Conservation (phyloP, 2,329 filamentous ascomycete genomes). For the Diplodia sapinea region DNA sequence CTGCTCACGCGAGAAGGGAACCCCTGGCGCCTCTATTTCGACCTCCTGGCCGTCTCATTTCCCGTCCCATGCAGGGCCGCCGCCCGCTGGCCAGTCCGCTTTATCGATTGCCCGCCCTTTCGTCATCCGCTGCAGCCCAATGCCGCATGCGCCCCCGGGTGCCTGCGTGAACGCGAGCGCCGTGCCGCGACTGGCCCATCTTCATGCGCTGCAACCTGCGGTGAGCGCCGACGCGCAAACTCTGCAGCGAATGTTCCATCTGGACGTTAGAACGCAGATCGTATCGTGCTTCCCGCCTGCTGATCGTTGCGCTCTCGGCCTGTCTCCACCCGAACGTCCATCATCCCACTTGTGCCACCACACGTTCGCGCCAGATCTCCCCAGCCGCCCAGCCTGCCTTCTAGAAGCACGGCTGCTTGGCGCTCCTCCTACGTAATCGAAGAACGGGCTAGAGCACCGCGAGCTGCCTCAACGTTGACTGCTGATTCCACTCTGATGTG, state of each 20-base stretch:
- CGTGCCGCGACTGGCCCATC: neutral
- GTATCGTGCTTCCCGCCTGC: slow-evolving; percentile 19
- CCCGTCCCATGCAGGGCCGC: slow-evolving; percentile 17
- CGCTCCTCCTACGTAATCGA: neutral
- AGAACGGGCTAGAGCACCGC: neutral
- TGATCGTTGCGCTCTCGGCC: slow-evolving; percentile 15
- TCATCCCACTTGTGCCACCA: slow-evolving; percentile 15
- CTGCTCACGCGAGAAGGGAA: neutral
- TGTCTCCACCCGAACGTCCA: slow-evolving; percentile 19
- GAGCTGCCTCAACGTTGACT: neutral
- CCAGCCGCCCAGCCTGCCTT: slow-evolving; percentile 7
- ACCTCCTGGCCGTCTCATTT: slow-evolving; percentile 22
- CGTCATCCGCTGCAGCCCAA: neutral
- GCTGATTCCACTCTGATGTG: slow-evolving; percentile 1
- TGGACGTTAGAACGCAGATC: slow-evolving; percentile 27
- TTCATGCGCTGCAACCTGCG: slow-evolving; percentile 23
- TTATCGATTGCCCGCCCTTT: slow-evolving; percentile 19
- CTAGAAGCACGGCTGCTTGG: slow-evolving; percentile 13
- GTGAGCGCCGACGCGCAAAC: slow-evolving; percentile 19
- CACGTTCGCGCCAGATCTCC: slow-evolving; percentile 14
- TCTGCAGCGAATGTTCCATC: slow-evolving; percentile 29
- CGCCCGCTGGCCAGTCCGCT: slow-evolving; percentile 26
- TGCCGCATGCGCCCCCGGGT: neutral
- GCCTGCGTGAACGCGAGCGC: neutral
- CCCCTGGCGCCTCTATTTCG: slow-evolving; percentile 27